These are phyloP conservation scores for Chrysoporthe austroafricana DNA, from an alignment of 2,329 filamentous ascomycete species.

Conservation along the genomic window DNA sequence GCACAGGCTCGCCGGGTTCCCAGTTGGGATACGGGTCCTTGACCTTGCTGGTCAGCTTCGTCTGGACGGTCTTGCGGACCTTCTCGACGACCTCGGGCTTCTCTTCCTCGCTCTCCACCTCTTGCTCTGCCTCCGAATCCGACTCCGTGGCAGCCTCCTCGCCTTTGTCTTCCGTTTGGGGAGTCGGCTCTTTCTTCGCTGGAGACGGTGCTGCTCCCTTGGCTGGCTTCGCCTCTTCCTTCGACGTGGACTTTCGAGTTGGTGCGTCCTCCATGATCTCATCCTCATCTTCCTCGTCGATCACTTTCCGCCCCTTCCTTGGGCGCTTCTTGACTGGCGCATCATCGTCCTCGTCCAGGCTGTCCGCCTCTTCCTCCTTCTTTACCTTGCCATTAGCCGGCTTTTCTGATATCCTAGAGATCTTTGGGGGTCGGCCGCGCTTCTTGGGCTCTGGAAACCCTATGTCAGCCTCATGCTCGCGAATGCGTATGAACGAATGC, in stretches of 20 bases:
- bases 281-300: constrained; percentile 58
- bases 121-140: constrained; percentile 53
- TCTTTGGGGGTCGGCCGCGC: constrained; percentile 40
- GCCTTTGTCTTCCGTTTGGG: constrained; percentile 46
- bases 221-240: constrained; percentile 36
- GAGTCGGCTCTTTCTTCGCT: constrained; percentile 33
- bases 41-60: constrained; percentile 62
- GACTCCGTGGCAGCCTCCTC: constrained; percentile 47
- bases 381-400: constrained; percentile 39
- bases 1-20: constrained; percentile 85
- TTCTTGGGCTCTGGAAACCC: constrained; percentile 49
- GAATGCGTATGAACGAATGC: constrained; percentile 8
- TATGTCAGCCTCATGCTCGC: constrained; percentile 11
- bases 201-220: constrained; percentile 28
- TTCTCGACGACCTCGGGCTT: constrained; percentile 75
- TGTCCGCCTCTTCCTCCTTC: constrained; percentile 47
- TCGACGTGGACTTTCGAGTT: constrained; percentile 29
- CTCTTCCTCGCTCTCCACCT: constrained; percentile 59
- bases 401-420: constrained; percentile 31
- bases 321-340: constrained; percentile 64
- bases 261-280: constrained; percentile 43
- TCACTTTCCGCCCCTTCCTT: constrained; percentile 50
- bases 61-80: constrained; percentile 79
- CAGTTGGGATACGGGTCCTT: constrained; percentile 95
- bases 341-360: constrained; percentile 54